phyloP scores from a whole-genome alignment of 345 rosid genomes.

The Sonneratia alba region DNA sequence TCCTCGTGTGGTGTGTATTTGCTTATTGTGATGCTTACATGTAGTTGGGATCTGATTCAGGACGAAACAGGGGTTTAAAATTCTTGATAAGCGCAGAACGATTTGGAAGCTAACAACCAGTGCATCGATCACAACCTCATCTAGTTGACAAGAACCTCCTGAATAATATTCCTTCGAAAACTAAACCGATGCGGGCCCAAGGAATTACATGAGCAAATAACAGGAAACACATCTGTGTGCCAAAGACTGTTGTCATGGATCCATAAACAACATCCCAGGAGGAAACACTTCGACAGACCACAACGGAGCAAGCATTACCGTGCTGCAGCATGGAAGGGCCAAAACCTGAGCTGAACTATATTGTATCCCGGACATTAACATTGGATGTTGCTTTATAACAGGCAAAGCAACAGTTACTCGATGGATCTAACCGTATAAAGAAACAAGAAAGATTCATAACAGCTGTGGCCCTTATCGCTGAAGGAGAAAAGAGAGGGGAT shows the following conservation, averaged over 20 bases:
- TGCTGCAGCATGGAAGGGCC: slow-evolving; percentile 68
- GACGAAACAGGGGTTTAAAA: background rate
- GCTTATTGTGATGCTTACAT: background rate
- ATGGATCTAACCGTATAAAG: background rate
- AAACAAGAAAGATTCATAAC: background rate
- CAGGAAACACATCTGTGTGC: background rate
- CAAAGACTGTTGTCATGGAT: no score
- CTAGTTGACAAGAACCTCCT: background rate
- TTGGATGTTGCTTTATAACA: slow-evolving; percentile 58
- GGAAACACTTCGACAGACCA: slow-evolving; percentile 34
- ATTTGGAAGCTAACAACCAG: no score
- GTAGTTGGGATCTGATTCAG: background rate
- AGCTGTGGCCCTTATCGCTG: no score
- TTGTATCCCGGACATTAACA: slow-evolving; percentile 77
- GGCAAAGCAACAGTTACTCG: background rate
- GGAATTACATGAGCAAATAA: background rate
- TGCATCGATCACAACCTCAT: background rate
- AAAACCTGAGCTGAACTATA: slow-evolving; percentile 70
- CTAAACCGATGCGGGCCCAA: background rate
- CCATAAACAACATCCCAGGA: no score
- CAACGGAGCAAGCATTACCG: slow-evolving; percentile 84
- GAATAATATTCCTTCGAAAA: background rate
- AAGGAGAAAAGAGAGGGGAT: background rate
- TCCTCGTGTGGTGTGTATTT: background rate
- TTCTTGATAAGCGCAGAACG: no score